Conservation (phyloP, 2,329 filamentous ascomycete genomes). For the Penicillium sp. region DNA sequence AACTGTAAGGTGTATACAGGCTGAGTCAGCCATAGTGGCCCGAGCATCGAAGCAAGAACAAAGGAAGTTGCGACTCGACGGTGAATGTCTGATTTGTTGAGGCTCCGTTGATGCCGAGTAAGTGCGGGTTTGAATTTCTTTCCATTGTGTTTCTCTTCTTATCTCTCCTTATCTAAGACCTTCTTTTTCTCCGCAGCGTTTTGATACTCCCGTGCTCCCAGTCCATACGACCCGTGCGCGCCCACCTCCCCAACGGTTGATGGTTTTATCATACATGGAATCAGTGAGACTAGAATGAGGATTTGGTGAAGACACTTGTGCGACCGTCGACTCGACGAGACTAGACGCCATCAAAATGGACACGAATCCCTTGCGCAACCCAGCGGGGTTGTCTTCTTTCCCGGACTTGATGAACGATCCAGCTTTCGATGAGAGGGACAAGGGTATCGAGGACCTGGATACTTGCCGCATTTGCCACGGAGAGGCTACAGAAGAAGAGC, state of each 20-base stretch:
- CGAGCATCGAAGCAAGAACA: background rate
- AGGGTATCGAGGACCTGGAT: conserved; percentile 59
- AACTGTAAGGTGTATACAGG: background rate
- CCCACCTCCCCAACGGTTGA: background rate
- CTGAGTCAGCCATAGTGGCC: conserved; percentile 10
- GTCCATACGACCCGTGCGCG: background rate
- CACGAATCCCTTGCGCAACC: conserved; percentile 21
- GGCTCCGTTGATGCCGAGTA: background rate
- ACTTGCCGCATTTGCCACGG: conserved; percentile 97
- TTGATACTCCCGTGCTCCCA: background rate
- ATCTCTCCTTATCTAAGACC: background rate
- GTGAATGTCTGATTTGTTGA: background rate
- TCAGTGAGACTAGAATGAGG: conserved; percentile 23
- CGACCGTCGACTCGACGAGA: conserved; percentile 19
- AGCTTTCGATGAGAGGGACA: conserved; percentile 44
- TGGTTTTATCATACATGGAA: background rate
- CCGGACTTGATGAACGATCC: conserved; percentile 61
- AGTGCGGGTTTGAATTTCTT: background rate
- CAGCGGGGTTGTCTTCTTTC: conserved; percentile 21
- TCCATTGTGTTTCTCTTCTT: background rate
- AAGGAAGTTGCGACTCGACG: conserved; percentile 5
- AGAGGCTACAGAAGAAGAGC: conserved; percentile 78
- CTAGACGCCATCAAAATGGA: conserved; percentile 29
- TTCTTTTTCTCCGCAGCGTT: background rate
- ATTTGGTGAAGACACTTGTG: conserved; percentile 18